Base-by-base conservation (phyloP, 2,329 filamentous ascomycete genomes). In the Metarhizium album region DNA sequence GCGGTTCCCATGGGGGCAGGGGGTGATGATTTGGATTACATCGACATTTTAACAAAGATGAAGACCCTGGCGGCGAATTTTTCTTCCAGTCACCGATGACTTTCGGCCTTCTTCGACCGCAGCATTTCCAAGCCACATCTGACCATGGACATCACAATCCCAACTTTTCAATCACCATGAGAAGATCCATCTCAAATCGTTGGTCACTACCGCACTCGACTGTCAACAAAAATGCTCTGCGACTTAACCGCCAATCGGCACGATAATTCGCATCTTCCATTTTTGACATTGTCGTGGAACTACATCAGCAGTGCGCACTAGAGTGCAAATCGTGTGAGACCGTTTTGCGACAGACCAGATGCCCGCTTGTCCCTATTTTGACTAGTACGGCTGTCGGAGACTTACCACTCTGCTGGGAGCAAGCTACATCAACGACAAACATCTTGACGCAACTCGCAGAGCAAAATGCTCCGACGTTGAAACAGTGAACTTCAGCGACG, bases 41-140 rank as follows among this genome's bases (percentile, higher is more conserved):
- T 13, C 2, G 20, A 6, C 13, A 24, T 43, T 45, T 23, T 9
- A 27, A 29, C 20, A 50, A 23, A 42, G 22, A 37, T 4, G 18
- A 20, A 46, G 43, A 40, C 33, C 8, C 14, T 3, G 33, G 11
- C n/a, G 37, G 27, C 27, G 27, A n/a, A n/a, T 29, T 9, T 29
- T 6, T 29, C 3, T 18, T 22, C 16, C 37, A 40, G 37, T 33
- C 20, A 29, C 54, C 54, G 54, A 56, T 48, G 47, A 51, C 31
- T 55, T 53, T 56, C 54, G 54, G 51, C 51, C 47, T 51, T 43
- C 8, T 20, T 22, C 29, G 27, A 35, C 11, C 23, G 6, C 14
- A 13, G 40, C 16, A 20, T 40, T n/a, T 6, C 37, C 6, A 40
- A 18, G 37, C n/a, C 37, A 18, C 1, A 40, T 14, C n/a, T 9